These are phyloP conservation scores for Salvia splendens DNA, from an alignment of 257 asterid genomes.

Conservation along the genomic window DNA sequence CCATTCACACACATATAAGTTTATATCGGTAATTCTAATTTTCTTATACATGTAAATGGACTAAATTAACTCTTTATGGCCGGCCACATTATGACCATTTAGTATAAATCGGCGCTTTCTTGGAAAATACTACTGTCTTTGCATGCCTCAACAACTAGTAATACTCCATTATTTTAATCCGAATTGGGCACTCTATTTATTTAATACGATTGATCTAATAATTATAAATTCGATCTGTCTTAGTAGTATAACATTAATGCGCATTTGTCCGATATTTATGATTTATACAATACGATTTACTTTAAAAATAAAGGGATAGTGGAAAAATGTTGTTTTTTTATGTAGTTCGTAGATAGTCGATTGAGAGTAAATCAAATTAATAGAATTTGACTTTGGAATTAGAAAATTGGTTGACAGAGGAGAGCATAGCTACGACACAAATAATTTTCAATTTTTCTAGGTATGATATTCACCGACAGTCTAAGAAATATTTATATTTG, in stretches of 20 bases:
- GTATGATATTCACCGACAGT: conserved; percentile 21
- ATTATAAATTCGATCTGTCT: background rate
- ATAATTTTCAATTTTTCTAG: background rate
- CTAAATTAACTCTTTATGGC: too few species aligned
- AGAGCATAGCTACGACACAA: background rate
- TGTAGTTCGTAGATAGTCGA: background rate
- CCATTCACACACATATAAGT: too few species aligned
- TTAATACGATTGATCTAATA: background rate
- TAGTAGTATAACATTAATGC: background rate
- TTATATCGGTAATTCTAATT: too few species aligned
- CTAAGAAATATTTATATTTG: background rate
- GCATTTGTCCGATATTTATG: background rate
- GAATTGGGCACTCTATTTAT: background rate
- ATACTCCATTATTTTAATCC: background rate
- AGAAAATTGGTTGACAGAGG: conserved; percentile 5
- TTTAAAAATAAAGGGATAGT: too few species aligned
- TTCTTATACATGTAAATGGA: too few species aligned
- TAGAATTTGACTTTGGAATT: background rate
- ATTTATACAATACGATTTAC: background rate
- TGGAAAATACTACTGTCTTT: background rate
- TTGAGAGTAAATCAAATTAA: background rate
- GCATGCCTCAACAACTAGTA: background rate
- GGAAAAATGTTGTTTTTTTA: too few species aligned
- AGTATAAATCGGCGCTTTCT: background rate
- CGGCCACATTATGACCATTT: too few species aligned